Conservation (phyloP, 108 stramenopile genomes). For the Nannochloropsis salina region DNA sequence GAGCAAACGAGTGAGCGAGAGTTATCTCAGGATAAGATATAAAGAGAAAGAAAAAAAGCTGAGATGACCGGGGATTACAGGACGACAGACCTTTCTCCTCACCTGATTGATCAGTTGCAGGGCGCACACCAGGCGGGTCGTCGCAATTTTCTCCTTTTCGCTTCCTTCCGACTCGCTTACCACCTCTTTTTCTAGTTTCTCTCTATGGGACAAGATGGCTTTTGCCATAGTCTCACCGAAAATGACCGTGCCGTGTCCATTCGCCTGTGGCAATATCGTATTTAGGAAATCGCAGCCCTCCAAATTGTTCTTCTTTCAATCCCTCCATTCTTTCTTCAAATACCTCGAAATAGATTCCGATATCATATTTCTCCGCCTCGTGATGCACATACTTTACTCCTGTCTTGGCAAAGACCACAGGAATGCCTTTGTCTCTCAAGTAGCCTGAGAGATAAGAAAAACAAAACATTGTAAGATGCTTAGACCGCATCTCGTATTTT, state of each 20-base stretch:
- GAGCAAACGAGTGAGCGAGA: neutral
- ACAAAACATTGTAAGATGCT: neutral
- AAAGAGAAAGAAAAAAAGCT: neutral
- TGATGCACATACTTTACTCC: conserved; percentile 96
- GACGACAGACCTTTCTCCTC: neutral
- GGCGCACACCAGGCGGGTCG: conserved; percentile 19
- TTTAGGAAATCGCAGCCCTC: neutral
- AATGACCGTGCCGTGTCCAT: conserved; percentile 97
- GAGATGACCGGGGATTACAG: neutral
- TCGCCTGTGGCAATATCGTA: conserved; percentile 50
- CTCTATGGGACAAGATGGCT: conserved; percentile 7
- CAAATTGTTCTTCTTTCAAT: neutral
- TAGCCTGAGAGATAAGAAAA: neutral
- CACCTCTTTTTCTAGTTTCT: neutral
- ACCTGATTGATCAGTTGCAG: conserved; percentile 24
- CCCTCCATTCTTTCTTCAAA: neutral
- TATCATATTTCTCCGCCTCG: conserved; percentile 80
- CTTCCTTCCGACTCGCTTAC: neutral
- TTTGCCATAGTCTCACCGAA: conserved; percentile 62
- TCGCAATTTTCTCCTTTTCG: neutral
- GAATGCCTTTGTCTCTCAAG: conserved; percentile 25
- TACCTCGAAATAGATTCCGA: conserved; percentile 96
- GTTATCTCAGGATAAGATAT: neutral
- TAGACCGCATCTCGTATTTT: too few species aligned
- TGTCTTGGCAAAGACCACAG: conserved; percentile 72